Conservation (phyloP, 495 filamentous ascomycete genomes). For the Penicillium angulare region DNA sequence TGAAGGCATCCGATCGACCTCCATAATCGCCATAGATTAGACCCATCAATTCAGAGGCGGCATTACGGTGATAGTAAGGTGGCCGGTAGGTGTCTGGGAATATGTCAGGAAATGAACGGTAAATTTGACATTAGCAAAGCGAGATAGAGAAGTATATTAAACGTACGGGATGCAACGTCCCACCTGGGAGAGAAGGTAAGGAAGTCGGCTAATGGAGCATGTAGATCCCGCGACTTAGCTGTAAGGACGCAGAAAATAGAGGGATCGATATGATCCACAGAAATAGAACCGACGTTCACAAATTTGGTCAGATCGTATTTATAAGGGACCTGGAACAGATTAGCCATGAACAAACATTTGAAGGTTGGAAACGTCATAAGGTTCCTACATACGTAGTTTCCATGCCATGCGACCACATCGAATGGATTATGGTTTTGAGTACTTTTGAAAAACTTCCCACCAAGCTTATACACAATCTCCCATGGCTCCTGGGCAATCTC, state of each 20-base stretch:
- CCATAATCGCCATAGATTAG: constrained; percentile 54
- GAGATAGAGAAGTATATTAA: neutral
- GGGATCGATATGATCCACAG: constrained; percentile 52
- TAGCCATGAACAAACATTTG: neutral
- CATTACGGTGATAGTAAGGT: constrained; percentile 52
- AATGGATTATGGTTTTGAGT: constrained; percentile 51
- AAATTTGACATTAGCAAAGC: constrained; percentile 1
- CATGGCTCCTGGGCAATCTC: constrained; percentile 40
- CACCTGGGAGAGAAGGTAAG: constrained; percentile 51
- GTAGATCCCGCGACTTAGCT: constrained; percentile 41
- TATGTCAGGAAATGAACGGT: neutral
- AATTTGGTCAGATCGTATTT: constrained; percentile 55
- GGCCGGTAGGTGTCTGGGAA: constrained; percentile 45
- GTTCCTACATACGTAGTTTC: constrained; percentile 49
- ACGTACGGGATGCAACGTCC: constrained; percentile 46
- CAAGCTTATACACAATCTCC: constrained; percentile 51
- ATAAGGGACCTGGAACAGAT: constrained; percentile 33
- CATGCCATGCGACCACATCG: constrained; percentile 54
- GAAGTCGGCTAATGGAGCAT: constrained; percentile 47
- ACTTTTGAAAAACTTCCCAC: constrained; percentile 48
- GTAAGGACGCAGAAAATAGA: constrained; percentile 53
- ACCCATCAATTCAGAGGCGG: constrained; percentile 50
- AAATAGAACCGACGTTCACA: constrained; percentile 49
- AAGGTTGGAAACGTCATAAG: no score
- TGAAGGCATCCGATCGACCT: constrained; percentile 58